Evolutionary conservation across 129 eudicot species (phyloP).

Genomic region (Artemisia annua): DNA sequence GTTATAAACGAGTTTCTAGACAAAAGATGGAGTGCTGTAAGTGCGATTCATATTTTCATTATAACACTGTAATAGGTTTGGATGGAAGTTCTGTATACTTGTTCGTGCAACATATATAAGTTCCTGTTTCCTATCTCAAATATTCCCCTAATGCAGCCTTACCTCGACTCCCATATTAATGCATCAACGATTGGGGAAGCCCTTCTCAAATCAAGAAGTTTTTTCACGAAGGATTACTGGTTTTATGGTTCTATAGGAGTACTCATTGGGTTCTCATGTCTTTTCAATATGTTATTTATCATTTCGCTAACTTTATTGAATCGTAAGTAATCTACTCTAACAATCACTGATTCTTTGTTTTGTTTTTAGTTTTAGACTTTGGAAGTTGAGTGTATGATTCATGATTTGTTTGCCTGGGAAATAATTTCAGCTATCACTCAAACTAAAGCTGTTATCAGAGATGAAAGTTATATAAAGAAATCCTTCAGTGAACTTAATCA

Average conservation of each 20-base stretch:
- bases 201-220: constrained; percentile 66
- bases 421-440: constrained; percentile 55
- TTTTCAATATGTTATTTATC: constrained; percentile 71
- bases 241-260: constrained; percentile 64
- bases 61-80: not conserved
- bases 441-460: constrained; percentile 44
- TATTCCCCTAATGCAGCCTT: constrained; percentile 40
- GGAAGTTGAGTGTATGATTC: constrained; percentile 1
- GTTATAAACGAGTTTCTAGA: constrained; percentile 74
- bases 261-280: constrained; percentile 71
- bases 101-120: not conserved
- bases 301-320: constrained; percentile 66
- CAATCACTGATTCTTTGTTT: too few species aligned
- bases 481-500: constrained; percentile 18
- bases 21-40: constrained; percentile 71
- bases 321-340: constrained; percentile 42
- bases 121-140: not conserved
- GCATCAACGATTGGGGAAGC: constrained; percentile 68
- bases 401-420: not conserved
- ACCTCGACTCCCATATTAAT: constrained; percentile 39
- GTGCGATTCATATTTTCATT: constrained; percentile 11
- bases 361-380: not conserved
- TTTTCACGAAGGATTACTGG: constrained; percentile 59
- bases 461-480: constrained; percentile 32
- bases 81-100: not conserved